Evolutionary conservation across 441 rosid species (phyloP).

Genomic region (Manihot esculenta): DNA sequence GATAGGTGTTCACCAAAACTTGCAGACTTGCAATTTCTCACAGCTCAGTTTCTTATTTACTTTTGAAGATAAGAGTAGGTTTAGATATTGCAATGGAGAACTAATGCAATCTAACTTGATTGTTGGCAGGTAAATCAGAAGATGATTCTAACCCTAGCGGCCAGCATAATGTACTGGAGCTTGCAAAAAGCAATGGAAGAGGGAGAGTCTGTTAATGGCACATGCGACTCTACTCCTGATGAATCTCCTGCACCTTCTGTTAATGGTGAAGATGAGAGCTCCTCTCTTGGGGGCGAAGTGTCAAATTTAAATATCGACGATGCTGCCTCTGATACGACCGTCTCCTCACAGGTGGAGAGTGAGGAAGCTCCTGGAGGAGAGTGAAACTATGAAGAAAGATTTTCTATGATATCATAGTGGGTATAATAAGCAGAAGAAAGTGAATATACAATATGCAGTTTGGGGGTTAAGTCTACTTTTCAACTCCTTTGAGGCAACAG

Average conservation of each 20-base stretch:
- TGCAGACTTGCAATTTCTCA: not conserved
- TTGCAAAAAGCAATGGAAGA: constrained; percentile 61
- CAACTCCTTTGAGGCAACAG: not conserved
- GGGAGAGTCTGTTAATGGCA: constrained; percentile 44
- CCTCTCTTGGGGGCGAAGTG: constrained; percentile 60
- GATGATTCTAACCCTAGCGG: constrained; percentile 85
- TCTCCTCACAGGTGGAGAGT: constrained; percentile 47
- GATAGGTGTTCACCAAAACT: too few relatives aligned
- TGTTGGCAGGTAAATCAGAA: constrained; percentile 84
- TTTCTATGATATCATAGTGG: not conserved
- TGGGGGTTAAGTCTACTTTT: not conserved
- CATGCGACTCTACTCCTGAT: constrained; percentile 36
- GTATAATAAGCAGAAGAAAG: not conserved
- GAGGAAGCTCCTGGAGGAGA: constrained; percentile 40
- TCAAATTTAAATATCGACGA: constrained; percentile 54
- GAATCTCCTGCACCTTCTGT: constrained; percentile 73
- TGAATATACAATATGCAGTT: constrained; percentile 15
- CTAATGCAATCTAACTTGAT: not conserved
- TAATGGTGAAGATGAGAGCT: constrained; percentile 69
- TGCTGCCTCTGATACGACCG: constrained; percentile 55
- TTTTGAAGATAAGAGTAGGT: not conserved
- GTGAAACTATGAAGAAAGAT: not conserved
- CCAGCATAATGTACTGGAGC: constrained; percentile 96
- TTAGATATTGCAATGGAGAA: too few relatives aligned
- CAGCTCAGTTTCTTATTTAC: not conserved